Base-by-base conservation (phyloP, 2,329 filamentous ascomycete genomes). In the Sarocladiaceae sp. region DNA sequence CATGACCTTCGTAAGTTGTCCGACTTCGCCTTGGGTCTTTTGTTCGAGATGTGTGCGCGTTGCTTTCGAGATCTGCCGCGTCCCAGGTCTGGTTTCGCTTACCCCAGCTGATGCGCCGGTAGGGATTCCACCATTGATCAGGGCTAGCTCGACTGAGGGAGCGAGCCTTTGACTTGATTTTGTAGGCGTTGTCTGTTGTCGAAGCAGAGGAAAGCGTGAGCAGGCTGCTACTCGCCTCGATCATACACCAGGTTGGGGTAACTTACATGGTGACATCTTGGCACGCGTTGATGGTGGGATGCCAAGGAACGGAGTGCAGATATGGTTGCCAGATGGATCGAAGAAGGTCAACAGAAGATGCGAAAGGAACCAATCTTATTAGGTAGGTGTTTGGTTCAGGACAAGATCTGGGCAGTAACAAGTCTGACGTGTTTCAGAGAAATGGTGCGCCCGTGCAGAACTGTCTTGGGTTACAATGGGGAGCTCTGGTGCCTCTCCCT, bases 121-220 rank as follows among this genome's bases (percentile, higher is more conserved):
- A 77, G 7, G 70, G 71, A 26, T 75, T 77, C 66, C 69, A 74
- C 20, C 62, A 59, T 20, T 71, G 66, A 52, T 70, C 67, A 48
- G 62, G 57, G 51, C 65, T 65, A 31, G 68, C 62, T 52, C 74
- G 70, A 49, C 73, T 71, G 39, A 75, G 59, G 20, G 56, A 65
- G 54, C 73, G 71, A 54, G 76, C 76, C 53, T 67, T 63, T 54
- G 70, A 68, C 66, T 72, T 78, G 56, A 73, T 69, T 50, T 64
- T 66, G 58, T 68, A 73, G 37, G 68, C 63, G 57, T 78, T 78
- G 67, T 76, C 75, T 78, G 63, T 42, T 55, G 60, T 54, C 29
- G 7, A n/a, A 48, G 52, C 46, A 40, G 59, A 42, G 25, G 17
- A 15, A n/a, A 12, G 54, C 10, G 50, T 22, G 46, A n/a, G n/a